Base-by-base conservation (phyloP, 108 stramenopile species). In the Discostella stelligeroides region DNA sequence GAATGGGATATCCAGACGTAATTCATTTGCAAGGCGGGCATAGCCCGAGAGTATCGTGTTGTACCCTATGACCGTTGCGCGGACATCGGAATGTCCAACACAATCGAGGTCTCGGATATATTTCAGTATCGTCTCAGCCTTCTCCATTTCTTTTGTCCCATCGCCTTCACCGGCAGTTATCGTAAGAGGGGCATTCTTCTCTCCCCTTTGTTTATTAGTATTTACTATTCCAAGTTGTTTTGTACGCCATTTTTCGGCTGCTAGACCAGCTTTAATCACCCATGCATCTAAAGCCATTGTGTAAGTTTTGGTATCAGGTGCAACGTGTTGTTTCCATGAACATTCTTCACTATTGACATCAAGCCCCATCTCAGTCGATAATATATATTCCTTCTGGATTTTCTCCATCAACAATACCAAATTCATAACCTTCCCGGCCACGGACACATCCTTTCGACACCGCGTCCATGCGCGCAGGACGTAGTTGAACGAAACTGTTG, bases 381-480 rank as follows among this genome's bases (percentile, higher is more conserved):
- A 24, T 18, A 70, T 67, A 51, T 72, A 61, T 40, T 81, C 67
- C 49, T 75, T 62, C 49, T 86, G 85, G 37, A 80, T 59, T 25
- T 56, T 24, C 72, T 94, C 92, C 87, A 94, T 89, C 5, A 76
- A 45, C 23, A 83, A 49, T 10, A 94, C 66, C 42, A 85, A 50
- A 24, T 58, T 49, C 65, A 86, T 73, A 0, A 84, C 79, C 53
- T 55, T 73, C 7, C 70, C 81, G 9, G 76, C 85, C 9, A 84
- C 74, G 0, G 41, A 28, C 23, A 23, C 12, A 15, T 82, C 81
- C 13, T 72, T 70, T 24, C 83, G 75, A 50, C 86, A 88, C 53
- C 89, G 60, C 11, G 88, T 88, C 86, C 88, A 93, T 55, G 87
- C 89, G 47, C 90, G 74, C 48, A 94, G 75, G 7, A 87, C 90